Evolutionary conservation across 805 yeast species (phyloP).

Genomic region (Candida alai): DNA sequence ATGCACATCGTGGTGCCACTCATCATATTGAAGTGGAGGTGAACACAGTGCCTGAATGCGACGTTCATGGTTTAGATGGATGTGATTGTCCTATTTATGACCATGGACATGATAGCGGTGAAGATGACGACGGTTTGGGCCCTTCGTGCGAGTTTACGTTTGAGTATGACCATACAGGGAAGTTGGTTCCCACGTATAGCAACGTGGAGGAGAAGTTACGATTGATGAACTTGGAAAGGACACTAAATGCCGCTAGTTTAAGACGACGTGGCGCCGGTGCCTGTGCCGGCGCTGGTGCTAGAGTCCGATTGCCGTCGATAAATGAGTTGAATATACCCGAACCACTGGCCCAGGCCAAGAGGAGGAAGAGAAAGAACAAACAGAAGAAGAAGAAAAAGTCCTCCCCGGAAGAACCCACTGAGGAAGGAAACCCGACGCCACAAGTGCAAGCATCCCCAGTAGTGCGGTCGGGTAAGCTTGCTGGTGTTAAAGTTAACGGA

Average conservation of each 20-base stretch:
- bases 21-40: conserved; percentile 43
- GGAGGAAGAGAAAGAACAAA: conserved; percentile 16
- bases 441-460: neutral
- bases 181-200: conserved; percentile 36
- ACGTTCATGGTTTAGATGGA: conserved; percentile 21
- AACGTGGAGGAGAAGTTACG: conserved; percentile 37
- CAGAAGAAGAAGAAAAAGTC: conserved; percentile 20
- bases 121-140: conserved; percentile 24
- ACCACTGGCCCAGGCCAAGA: conserved; percentile 1
- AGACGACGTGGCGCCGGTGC: too few species aligned
- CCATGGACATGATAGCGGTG: conserved; percentile 12
- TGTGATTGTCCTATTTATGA: conserved; percentile 23
- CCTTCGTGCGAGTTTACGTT: conserved; percentile 44
- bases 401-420: neutral
- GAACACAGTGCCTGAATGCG: conserved; percentile 31
- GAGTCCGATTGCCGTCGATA: conserved; percentile 7
- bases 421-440: neutral
- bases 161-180: conserved; percentile 40
- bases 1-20: conserved; percentile 21
- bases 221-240: conserved; percentile 25
- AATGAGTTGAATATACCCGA: conserved; percentile 1
- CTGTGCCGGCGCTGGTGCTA: too few species aligned
- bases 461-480: conserved; percentile 5
- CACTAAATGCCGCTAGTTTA: conserved; percentile 6
- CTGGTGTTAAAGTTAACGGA: conserved; percentile 2